phyloP scores from a whole-genome alignment of 306 rosid species.

The Mucuna pruriens region DNA sequence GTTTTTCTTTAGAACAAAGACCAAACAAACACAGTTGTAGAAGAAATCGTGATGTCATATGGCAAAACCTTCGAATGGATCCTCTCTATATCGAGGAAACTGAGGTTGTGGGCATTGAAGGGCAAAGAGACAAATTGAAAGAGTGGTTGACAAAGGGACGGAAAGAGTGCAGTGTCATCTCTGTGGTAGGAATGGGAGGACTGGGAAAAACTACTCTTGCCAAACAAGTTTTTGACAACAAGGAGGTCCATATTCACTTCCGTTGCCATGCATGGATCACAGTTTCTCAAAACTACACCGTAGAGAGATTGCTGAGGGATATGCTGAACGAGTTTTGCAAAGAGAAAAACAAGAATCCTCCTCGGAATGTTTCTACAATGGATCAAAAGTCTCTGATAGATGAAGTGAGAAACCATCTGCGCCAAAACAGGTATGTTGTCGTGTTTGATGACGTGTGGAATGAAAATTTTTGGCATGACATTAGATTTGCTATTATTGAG shows the following conservation, averaged over 20 bases:
- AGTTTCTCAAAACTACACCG: not conserved
- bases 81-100: not conserved
- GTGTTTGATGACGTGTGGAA: slow-evolving; percentile 21
- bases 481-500: not conserved
- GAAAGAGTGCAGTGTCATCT: not conserved
- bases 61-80: not conserved
- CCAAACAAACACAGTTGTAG: not conserved
- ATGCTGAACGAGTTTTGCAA: not conserved
- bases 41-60: not conserved
- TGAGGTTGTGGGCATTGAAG: not conserved
- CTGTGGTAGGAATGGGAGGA: slow-evolving; percentile 21
- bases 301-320: not conserved
- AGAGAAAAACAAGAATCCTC: not conserved
- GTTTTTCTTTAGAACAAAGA: not conserved
- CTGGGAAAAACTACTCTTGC: slow-evolving; percentile 26
- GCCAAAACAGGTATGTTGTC: not conserved
- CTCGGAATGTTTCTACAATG: not conserved
- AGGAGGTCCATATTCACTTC: not conserved
- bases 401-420: not conserved
- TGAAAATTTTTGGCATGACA: not conserved
- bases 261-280: slow-evolving; percentile 1
- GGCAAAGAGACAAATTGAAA: not conserved
- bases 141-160: not conserved
- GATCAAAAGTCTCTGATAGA: not conserved
- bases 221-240: slow-evolving; percentile 2